These are phyloP conservation scores for Coniochaeta prunicola DNA, from an alignment of 2,329 filamentous ascomycete species.

Conservation along the genomic window DNA sequence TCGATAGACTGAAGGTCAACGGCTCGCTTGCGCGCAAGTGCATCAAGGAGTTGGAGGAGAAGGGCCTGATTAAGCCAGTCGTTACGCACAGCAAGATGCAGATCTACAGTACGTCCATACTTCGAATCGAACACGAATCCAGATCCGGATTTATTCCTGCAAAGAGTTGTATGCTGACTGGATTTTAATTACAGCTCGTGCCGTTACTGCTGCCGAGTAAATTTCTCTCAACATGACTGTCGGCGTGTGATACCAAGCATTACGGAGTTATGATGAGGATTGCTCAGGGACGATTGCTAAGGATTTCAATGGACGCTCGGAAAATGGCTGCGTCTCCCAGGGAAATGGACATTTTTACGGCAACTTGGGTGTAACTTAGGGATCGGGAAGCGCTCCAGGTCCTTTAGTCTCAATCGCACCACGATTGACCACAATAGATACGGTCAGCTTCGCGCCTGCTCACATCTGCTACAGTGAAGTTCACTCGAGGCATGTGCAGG, in stretches of 20 bases:
- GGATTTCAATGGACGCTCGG: conserved; percentile 15
- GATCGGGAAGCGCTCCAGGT: conserved; percentile 27
- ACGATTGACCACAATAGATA: conserved; percentile 12
- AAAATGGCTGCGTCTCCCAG: conserved; percentile 21
- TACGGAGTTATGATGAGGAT: conserved; percentile 5
- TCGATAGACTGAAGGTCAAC: conserved; percentile 99
- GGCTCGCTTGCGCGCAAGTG: conserved; percentile 89
- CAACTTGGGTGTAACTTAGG: conserved; percentile 24
- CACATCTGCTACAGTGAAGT: neutral
- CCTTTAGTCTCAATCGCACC: conserved; percentile 23
- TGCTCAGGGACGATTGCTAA: conserved; percentile 18
- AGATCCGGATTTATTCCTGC: neutral
- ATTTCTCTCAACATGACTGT: conserved; percentile 16
- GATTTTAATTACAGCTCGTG: conserved; percentile 41
- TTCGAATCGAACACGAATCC: neutral
- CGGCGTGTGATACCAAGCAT: conserved; percentile 12
- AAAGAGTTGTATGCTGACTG: conserved; percentile 20
- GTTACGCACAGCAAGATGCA: conserved; percentile 94
- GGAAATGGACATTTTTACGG: conserved; percentile 15
- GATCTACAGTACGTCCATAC: conserved; percentile 73
- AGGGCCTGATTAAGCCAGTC: conserved; percentile 97
- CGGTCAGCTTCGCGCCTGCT: neutral
- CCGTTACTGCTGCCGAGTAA: conserved; percentile 46
- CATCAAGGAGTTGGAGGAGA: conserved; percentile 90
- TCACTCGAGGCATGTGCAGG: neutral